Evolutionary conservation across 768 basidiomycete species (phyloP).

Genomic region (Tubosaeta sp.): DNA sequence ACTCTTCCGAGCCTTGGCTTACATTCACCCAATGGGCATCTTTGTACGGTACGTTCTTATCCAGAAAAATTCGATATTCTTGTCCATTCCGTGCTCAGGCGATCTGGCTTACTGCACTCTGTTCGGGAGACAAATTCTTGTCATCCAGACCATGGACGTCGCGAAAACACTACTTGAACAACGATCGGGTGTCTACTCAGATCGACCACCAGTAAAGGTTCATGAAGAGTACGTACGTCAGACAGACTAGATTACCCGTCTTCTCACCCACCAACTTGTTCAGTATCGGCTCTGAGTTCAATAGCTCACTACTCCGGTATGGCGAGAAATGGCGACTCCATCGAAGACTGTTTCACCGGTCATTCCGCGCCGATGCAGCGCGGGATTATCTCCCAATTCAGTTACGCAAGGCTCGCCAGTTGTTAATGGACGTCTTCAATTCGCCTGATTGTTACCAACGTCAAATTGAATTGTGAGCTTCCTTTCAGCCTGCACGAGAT

Average conservation of each 20-base stretch:
- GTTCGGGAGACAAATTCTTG: constrained; percentile 31
- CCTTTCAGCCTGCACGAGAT: not conserved
- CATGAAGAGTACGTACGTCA: constrained; percentile 24
- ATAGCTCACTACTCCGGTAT: constrained; percentile 28
- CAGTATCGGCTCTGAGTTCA: constrained; percentile 30
- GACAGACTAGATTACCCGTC: not conserved
- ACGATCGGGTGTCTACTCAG: constrained; percentile 35
- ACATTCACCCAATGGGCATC: constrained; percentile 32
- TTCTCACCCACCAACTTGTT: not conserved
- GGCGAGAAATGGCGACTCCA: constrained; percentile 31
- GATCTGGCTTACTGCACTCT: constrained; percentile 29
- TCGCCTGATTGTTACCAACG: constrained; percentile 25
- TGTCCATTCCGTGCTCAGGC: constrained; percentile 15
- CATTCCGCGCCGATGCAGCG: constrained; percentile 27
- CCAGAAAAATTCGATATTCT: too few species aligned
- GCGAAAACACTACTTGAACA: constrained; percentile 36
- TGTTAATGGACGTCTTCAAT: constrained; percentile 20
- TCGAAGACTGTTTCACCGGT: constrained; percentile 31
- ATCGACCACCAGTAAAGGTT: constrained; percentile 31
- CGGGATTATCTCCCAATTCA: constrained; percentile 24
- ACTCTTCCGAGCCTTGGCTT: constrained; percentile 28
- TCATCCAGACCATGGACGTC: constrained; percentile 29
- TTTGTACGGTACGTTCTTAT: constrained; percentile 18
- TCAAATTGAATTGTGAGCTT: constrained; percentile 29
- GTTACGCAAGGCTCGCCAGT: constrained; percentile 26